Evolutionary conservation across 208 protist species (phyloP).

Genomic region (Phytomonas francai): DNA sequence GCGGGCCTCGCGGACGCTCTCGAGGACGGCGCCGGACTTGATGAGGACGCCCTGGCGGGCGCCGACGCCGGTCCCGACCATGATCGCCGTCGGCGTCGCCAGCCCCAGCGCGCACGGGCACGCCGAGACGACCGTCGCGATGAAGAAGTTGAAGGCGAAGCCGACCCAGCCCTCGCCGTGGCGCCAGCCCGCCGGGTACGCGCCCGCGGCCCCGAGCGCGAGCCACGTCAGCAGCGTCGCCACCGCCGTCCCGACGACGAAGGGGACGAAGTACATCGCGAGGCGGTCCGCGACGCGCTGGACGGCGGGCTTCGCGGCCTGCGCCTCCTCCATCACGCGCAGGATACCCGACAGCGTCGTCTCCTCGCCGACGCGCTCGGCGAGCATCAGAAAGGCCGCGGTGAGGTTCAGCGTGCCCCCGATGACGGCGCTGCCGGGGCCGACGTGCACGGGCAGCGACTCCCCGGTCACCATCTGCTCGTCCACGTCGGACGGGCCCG

Average conservation of each 20-base stretch:
- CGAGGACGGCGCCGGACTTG: constrained; percentile 88
- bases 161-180: constrained; percentile 27
- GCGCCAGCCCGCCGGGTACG: constrained; percentile 65
- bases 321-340: constrained; percentile 94
- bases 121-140: constrained; percentile 92
- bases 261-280: constrained; percentile 91
- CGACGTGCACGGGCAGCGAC: constrained; percentile 64
- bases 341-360: constrained; percentile 92
- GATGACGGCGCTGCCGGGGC: constrained; percentile 41
- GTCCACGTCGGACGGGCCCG: constrained; percentile 84
- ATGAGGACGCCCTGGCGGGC: constrained; percentile 89
- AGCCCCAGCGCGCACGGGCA: constrained; percentile 97
- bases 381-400: constrained; percentile 47
- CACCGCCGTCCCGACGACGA: constrained; percentile 82
- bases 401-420: constrained; percentile 78
- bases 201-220: constrained; percentile 37
- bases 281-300: constrained; percentile 90
- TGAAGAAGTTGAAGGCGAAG: constrained; percentile 93
- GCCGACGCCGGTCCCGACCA: constrained; percentile 95
- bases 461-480: constrained; percentile 95
- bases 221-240: constrained; percentile 90
- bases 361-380: constrained; percentile 71
- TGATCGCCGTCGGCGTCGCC: constrained; percentile 95
- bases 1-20: constrained; percentile 61
- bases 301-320: constrained; percentile 92